Conservation (phyloP, 306 rosid genomes). For the Sicyos baderoa region DNA sequence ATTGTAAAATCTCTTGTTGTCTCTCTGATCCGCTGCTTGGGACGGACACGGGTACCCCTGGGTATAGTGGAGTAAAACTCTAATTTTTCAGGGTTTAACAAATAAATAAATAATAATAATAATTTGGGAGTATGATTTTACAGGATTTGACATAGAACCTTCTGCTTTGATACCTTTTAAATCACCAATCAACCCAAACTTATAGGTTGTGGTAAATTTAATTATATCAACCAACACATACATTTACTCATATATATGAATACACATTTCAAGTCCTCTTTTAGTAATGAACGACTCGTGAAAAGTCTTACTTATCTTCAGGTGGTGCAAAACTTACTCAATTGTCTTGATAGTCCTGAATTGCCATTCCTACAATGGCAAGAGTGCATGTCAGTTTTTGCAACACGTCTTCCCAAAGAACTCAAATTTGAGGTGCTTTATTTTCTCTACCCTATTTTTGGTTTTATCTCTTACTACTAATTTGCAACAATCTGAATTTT, state of each 20-base stretch:
- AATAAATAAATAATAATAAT: no score
- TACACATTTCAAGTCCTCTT: constrained; percentile 4
- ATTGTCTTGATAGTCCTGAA: constrained; percentile 94
- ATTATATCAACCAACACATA: no score
- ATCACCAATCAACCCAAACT: no score
- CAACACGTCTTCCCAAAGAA: constrained; percentile 89
- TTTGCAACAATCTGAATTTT: constrained; percentile 17
- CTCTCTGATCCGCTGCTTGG: no score
- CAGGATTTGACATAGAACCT: no score
- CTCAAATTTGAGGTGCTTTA: constrained; percentile 60
- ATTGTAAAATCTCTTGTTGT: no score
- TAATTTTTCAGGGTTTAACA: no score
- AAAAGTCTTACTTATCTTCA: constrained; percentile 27
- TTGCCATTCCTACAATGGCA: constrained; percentile 99
- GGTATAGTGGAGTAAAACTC: no score
- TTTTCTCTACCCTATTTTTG: constrained; percentile 15
- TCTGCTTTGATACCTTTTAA: no score
- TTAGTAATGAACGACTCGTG: constrained; percentile 12
- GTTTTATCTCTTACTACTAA: constrained; percentile 24
- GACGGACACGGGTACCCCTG: no score
- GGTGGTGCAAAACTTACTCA: constrained; percentile 89
- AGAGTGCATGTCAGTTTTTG: constrained; percentile 91
- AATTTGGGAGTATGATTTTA: no score
- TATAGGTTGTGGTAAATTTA: no score
- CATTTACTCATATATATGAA: neutral